Base-by-base conservation (phyloP, 306 rosid genomes). In the Malus sylvestris region DNA sequence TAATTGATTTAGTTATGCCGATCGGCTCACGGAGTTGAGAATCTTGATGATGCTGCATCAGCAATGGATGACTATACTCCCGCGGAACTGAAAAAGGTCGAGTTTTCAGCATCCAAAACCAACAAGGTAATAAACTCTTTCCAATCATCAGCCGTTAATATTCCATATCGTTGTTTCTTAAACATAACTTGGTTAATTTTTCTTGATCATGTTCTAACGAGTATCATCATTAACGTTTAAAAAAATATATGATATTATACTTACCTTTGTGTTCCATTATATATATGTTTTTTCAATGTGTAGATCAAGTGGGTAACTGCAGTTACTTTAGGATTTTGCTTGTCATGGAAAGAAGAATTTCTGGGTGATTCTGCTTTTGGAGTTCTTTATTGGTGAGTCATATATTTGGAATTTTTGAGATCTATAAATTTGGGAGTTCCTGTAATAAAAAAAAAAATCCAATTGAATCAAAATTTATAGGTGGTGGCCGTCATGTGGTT, bases 41-140 rank as follows among this genome's bases (percentile, higher is more conserved):
- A 93, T 93, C 98, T 91, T 93, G 98, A 93, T 93, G 98, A 93
- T 93, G 98, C 98, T 93, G 98, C 98, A 93, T 91, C 96, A 84
- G 97, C 98, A 68, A 90, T 88, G 78, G 66, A 89, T 81, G 93
- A 78, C 89, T 91, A 49, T 44, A 53, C 7, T 16, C 73, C 67
- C 1, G 44, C 12, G 25, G 32, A 73, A 30, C 59, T 60, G 69
- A 69, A 3, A 12, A 40, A 25, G 4, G 15, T 32, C 45, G 10
- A 38, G 13, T 25, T 70, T 69, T n/a, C 76, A 14, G 52, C 20
- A 27, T 49, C 38, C 5, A n/a, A 32, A 27, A 66, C 33, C 8
- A 35, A 53, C 53, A 53, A 67, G 79, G 79, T 76, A 40, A 35
- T 45, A 49, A 49, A 15, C 19, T 40, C 77, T 60, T 40, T 12